These are phyloP conservation scores for Haplosporangium sp. DNA, from an alignment of 371 early-diverging fungal species.

Conservation along the genomic window DNA sequence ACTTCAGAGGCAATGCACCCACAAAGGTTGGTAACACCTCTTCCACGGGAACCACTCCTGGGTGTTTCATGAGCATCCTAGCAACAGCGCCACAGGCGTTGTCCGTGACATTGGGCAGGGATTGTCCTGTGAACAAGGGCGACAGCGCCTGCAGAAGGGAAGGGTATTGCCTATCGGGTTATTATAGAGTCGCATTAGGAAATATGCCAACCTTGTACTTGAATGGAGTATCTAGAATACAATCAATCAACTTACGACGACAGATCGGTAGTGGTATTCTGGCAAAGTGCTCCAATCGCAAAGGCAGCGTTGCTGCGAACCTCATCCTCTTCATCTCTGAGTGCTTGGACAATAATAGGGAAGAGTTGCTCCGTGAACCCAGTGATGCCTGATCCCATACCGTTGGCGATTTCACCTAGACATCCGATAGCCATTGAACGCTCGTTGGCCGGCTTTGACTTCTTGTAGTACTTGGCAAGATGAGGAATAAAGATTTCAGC, in stretches of 20 bases:
- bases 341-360: constrained; percentile 73
- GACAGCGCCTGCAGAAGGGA: constrained; percentile 73
- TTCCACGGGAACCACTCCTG: constrained; percentile 75
- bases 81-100: constrained; percentile 91
- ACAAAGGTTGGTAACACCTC: constrained; percentile 76
- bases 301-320: constrained; percentile 90
- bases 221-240: constrained; percentile 2
- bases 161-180: constrained; percentile 70
- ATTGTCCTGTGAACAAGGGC: constrained; percentile 73
- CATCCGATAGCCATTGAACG: constrained; percentile 92
- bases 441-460: constrained; percentile 76
- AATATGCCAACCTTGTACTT: not conserved
- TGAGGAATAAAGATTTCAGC: constrained; percentile 84
- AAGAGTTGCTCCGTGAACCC: constrained; percentile 79
- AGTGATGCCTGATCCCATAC: constrained; percentile 78
- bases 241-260: constrained; percentile 67
- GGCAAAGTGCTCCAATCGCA: constrained; percentile 81
- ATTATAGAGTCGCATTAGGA: not conserved
- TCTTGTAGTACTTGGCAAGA: constrained; percentile 85
- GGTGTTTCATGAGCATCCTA: constrained; percentile 76
- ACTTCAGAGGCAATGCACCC: constrained; percentile 75
- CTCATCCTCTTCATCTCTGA: constrained; percentile 82
- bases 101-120: constrained; percentile 76
- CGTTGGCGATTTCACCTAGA: constrained; percentile 84
- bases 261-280: constrained; percentile 76